Base-by-base conservation (phyloP, 345 rosid species). In the Excoecaria agallocha region DNA sequence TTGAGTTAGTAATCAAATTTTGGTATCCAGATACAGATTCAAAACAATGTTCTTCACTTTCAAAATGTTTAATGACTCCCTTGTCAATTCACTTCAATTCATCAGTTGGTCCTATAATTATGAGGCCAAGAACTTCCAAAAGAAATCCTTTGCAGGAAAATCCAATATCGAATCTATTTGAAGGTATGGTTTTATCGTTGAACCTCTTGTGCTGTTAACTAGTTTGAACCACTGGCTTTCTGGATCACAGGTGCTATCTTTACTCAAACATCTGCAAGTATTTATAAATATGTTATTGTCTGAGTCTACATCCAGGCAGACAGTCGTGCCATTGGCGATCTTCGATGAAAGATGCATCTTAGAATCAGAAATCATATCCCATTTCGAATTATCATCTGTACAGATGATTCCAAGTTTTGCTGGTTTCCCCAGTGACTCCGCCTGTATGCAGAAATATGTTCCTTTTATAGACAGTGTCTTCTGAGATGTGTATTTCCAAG, bases 191-290 rank as follows among this genome's bases (percentile, higher is more conserved):
- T 79, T 81, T 1, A 38, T 30, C 56, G 4, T 41, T 16, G 74
- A 71, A 39, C 88, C n/a, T 78, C 82, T 84, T 20, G 91, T 88
- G 76, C 87, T 87, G 77, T 83, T 57, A 9, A 86, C 89, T 41
- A 91, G 81, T 74, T 87, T 91, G 85, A 91, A 91, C 94, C 97
- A 91, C 45, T 91, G 94, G 72, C 89, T 88, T 78, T 51, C 80
- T 48, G 94, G 91, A 52, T 90, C 93, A 66, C 97, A 90, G 1
- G 62, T 74, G 0, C 43, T 85, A 65, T 91, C 91, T 51, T 57
- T 78, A 24, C 71, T 84, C 76, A 90, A 59, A 74, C 97, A 91
- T 56, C 82, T 87, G 78, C 97, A 91, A 5, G 39, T 37, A 60
- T 75, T 87, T 48, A 85, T 79, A 4, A 88, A 69, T 12, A 91